These are phyloP conservation scores for Mycena metata DNA, from an alignment of 768 basidiomycete genomes.

Conservation along the genomic window DNA sequence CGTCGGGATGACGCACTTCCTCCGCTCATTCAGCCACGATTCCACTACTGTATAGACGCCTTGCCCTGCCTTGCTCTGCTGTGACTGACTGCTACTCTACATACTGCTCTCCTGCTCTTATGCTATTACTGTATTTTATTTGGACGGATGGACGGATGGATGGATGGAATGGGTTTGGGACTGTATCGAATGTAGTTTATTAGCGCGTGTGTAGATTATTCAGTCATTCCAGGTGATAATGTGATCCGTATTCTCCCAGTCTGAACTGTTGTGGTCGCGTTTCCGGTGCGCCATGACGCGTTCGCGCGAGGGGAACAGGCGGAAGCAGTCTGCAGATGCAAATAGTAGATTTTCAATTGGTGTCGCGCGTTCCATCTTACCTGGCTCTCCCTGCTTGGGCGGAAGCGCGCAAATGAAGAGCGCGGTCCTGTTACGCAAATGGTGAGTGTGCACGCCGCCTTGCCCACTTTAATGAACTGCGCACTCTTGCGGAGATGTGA, in stretches of 20 bases:
- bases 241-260: constrained; percentile 57
- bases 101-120: constrained; percentile 5
- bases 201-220: constrained; percentile 45
- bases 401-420: constrained; percentile 82
- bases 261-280: constrained; percentile 74
- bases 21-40: constrained; percentile 28
- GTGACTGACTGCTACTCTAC: too few relatives aligned
- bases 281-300: constrained; percentile 79
- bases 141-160: neutral
- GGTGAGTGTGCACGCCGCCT: constrained; percentile 1
- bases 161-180: neutral
- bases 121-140: constrained; percentile 33
- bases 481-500: constrained; percentile 77
- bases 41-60: neutral
- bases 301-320: constrained; percentile 79
- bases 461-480: constrained; percentile 42
- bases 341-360: neutral
- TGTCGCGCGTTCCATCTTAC: constrained; percentile 47
- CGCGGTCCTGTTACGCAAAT: constrained; percentile 65
- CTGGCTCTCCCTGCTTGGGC: constrained; percentile 40
- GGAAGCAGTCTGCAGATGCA: constrained; percentile 66
- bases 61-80: neutral
- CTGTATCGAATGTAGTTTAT: neutral
- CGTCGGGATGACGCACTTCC: constrained; percentile 20
- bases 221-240: constrained; percentile 80